Evolutionary conservation across 768 basidiomycete species (phyloP), one percentile per base, ranked within the genome.

Genomic region (Amanita jacksonii): DNA sequence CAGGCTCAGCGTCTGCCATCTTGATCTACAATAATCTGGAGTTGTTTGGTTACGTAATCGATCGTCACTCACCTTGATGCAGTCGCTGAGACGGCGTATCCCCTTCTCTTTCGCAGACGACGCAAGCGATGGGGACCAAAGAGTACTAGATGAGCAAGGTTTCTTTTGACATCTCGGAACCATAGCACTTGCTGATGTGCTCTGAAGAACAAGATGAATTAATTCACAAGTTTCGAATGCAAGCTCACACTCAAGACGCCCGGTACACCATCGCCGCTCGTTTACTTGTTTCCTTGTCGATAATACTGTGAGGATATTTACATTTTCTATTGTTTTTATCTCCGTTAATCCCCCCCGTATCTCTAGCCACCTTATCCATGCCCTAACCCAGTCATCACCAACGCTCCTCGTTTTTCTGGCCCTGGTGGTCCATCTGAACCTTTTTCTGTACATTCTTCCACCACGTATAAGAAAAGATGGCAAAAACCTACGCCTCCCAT

Each of bases 181-280:
- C 7, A 28, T 6, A 41, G 19, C 16, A 19, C 36, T 23, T 30
- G 15, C 19, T 43, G 20, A 15, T 16, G 39, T 23, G 10, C 33
- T 31, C 5, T 1, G 34, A 2, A 83, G 81, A 85, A 54, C 82
- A 85, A 55, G 73, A 79, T 36, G 70, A 73, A 35, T 31, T 80
- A 9, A 68, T 85, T 38, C 60, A 70, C n/a, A 51, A 44, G 4
- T 58, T 85, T 30, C 72, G 68, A 37, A 52, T 52, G n/a, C 60
- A 67, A 35, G 74, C 74, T 44, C 58, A 63, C 0, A 54, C 54
- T 6, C 68, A 68, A 1, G 74, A 71, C 55, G 51, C 55, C 45
- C 65, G 61, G 35, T 70, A 72, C 30, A 56, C 66, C 19, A 36
- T 64, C 7, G 57, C 63, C 16, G 41, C 77, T 20, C 68, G 69